Percentiles rank a stretch among this genome's conserved stretches.
Conservation (phyloP, 1,139 yeast species). For the Entelexis sorbosivorans region DNA sequence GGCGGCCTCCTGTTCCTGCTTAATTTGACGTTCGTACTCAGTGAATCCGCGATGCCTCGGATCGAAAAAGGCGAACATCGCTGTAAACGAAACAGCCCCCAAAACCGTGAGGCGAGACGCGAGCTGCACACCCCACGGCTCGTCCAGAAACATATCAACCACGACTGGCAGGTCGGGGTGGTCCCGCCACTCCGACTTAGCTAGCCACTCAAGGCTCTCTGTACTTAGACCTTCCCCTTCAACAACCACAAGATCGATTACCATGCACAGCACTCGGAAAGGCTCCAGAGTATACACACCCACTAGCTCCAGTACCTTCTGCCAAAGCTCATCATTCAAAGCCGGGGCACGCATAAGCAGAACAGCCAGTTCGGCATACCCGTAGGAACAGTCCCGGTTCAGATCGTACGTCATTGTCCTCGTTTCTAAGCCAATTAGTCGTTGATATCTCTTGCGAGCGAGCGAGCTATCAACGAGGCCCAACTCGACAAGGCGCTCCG, state of each 20-base stretch:
- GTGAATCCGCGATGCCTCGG: conserved; percentile 6
- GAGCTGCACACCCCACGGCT: conserved; percentile 36
- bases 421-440: conserved; percentile 39
- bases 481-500: not conserved
- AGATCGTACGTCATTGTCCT: conserved; percentile 49
- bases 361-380: conserved; percentile 40
- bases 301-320: conserved; percentile 42
- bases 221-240: not conserved
- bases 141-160: conserved; percentile 2
- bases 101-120: conserved; percentile 12
- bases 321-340: conserved; percentile 36
- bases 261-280: conserved; percentile 51
- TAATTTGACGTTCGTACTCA: conserved; percentile 5
- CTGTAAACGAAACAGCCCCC: conserved; percentile 10
- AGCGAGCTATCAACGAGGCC: conserved; percentile 3
- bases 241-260: conserved; percentile 35
- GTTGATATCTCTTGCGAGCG: conserved; percentile 23
- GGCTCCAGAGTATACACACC: conserved; percentile 79
- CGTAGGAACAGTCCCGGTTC: conserved; percentile 70
- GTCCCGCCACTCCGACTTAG: conserved; percentile 1
- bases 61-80: conserved; percentile 10
- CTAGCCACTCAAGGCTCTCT: not conserved
- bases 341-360: not conserved
- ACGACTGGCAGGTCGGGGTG: conserved; percentile 12
- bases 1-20: not conserved